Evolutionary conservation across 1,284 basidiomycete genomes (phyloP), one percentile per base, ranked within the genome.

Genomic region (Ustilago bromivora): DNA sequence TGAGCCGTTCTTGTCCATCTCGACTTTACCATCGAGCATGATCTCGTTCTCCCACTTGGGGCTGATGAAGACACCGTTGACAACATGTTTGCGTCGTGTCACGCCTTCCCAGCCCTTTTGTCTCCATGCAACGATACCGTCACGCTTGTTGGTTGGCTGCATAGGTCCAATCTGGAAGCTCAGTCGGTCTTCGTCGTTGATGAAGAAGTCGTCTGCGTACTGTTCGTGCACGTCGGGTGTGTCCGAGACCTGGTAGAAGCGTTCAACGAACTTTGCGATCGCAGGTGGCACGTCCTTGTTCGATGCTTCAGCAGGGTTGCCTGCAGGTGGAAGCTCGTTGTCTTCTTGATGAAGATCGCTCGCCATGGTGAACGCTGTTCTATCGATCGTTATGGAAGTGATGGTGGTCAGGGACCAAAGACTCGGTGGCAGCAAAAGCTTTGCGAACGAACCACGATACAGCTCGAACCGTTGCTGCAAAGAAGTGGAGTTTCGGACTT

Each of bases 101-200:
- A 78, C 71, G 15, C 64, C 65, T 49, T 72, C 63, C 71, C 71
- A 80, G 1, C 71, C 78, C 34, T 78, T 75, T 11, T 71, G 58
- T 32, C 78, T 60, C 78, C 78, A 80, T 11, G 59, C 62, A 4
- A 78, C 55, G 10, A 80, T 66, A 12, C 68, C 71, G 1, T 63
- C 65, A 12, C 56, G 67, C 40, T 61, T 46, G 59, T 60, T 66
- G 31, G 76, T 69, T 5, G 62, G 60, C 32, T 71, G 66, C 78
- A 80, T 80, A 1, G 78, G 78, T 19, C 78, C 78, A 34, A 80
- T 80, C 56, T 80, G 78, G 53, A 80, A 80, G 51, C 63, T 66
- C 11, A 71, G 57, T 0, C 71, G 57, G 4, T 68, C 23, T 15
- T 68, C 60, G n/a, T 74, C 71, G 47, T 68, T 28, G 53, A 74